Percentiles rank a stretch among this genome's conserved stretches.
Conservation (phyloP, 768 basidiomycete genomes). For the Trichaptum fuscoviolaceum region DNA sequence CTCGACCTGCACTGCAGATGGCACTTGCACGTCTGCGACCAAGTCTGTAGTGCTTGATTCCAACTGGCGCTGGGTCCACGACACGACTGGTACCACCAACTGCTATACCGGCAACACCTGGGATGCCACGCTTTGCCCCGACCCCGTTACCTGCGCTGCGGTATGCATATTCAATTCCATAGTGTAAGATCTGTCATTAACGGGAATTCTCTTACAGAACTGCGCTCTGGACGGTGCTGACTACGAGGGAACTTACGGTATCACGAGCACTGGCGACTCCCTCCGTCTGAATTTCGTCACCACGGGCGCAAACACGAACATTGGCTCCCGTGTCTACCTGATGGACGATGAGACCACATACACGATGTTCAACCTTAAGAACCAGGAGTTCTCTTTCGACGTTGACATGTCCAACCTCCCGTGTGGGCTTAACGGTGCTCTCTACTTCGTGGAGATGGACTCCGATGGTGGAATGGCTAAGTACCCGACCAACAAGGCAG, state of each 20-base stretch:
- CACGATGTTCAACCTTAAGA: conserved; percentile 44
- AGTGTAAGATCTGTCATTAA: conserved; percentile 15
- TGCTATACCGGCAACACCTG: conserved; percentile 33
- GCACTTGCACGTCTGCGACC: conserved; percentile 31
- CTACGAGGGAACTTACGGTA: conserved; percentile 46
- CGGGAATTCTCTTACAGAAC: conserved; percentile 27
- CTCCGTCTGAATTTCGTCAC: conserved; percentile 48
- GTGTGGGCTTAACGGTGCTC: conserved; percentile 56
- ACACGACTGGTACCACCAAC: conserved; percentile 24
- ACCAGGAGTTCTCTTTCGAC: conserved; percentile 57
- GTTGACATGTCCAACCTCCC: conserved; percentile 53
- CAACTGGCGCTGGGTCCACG: conserved; percentile 11
- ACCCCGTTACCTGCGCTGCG: conserved; percentile 39
- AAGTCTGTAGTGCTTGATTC: conserved; percentile 2
- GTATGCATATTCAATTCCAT: not conserved
- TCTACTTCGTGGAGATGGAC: conserved; percentile 60
- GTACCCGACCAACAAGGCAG: conserved; percentile 51
- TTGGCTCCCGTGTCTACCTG: conserved; percentile 42
- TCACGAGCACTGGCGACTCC: conserved; percentile 41
- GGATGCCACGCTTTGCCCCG: conserved; percentile 46
- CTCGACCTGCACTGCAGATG: conserved; percentile 41
- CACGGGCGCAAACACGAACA: conserved; percentile 21
- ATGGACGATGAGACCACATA: conserved; percentile 40
- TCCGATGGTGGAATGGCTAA: conserved; percentile 47
- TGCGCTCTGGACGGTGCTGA: conserved; percentile 40